Evolutionary conservation across 345 rosid genomes (phyloP).

Genomic region (Aquilaria malaccensis): DNA sequence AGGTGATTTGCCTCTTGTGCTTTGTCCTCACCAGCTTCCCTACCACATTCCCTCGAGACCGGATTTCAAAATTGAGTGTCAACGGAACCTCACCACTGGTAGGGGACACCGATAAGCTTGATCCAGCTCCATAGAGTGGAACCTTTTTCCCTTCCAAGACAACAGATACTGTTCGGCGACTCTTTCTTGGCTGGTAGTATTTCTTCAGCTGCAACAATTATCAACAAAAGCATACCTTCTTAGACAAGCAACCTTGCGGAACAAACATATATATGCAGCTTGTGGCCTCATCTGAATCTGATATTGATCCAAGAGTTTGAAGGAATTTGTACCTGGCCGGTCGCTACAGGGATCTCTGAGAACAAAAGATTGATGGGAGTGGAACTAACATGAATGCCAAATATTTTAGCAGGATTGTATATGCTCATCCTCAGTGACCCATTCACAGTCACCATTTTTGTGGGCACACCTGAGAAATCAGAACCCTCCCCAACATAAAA

Average conservation of each 20-base stretch:
- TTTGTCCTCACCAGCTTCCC: conserved; percentile 69
- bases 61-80: conserved; percentile 46
- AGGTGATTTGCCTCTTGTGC: conserved; percentile 44
- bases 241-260: no score
- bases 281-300: neutral
- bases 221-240: no score
- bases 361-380: conserved; percentile 50
- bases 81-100: conserved; percentile 41
- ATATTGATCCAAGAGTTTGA: neutral
- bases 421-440: conserved; percentile 48
- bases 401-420: conserved; percentile 67
- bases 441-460: conserved; percentile 65
- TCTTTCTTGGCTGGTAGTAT: conserved; percentile 68
- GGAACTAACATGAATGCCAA: conserved; percentile 77
- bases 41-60: conserved; percentile 63
- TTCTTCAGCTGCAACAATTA: conserved; percentile 53
- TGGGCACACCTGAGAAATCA: conserved; percentile 66
- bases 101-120: conserved; percentile 36
- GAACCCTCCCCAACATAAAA: conserved; percentile 64
- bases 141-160: conserved; percentile 58
- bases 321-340: conserved; percentile 45
- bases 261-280: neutral
- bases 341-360: conserved; percentile 48
- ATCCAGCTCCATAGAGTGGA: conserved; percentile 75
- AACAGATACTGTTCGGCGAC: conserved; percentile 42